Evolutionary conservation across 352 stramenopile genomes (phyloP).

Genomic region (Pythium insidiosum): DNA sequence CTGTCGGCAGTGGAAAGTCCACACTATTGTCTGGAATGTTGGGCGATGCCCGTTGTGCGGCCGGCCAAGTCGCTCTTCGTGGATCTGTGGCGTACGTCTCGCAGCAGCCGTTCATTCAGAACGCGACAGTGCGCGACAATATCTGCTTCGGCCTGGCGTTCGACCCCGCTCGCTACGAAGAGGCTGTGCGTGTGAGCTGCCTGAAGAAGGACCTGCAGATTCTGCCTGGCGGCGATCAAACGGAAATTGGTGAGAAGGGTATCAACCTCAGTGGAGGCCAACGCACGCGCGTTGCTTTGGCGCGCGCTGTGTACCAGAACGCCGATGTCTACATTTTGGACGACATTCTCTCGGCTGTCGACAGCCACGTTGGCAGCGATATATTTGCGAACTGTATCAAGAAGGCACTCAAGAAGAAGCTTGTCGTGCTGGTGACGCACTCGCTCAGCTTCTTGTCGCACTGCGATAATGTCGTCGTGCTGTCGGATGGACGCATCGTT

Average conservation of each 20-base stretch:
- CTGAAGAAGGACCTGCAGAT: constrained; percentile 86
- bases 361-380: constrained; percentile 93
- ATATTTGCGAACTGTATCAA: constrained; percentile 94
- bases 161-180: constrained; percentile 25
- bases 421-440: constrained; percentile 94
- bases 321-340: constrained; percentile 96
- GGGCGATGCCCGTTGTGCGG: constrained; percentile 24
- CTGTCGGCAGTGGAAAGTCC: constrained; percentile 79
- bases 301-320: constrained; percentile 91
- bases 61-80: constrained; percentile 19
- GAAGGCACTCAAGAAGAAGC: constrained; percentile 63
- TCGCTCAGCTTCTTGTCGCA: constrained; percentile 76
- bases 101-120: constrained; percentile 53
- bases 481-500: constrained; percentile 49
- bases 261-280: constrained; percentile 97
- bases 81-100: constrained; percentile 44
- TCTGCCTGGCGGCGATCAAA: constrained; percentile 90
- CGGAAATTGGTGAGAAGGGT: constrained; percentile 97
- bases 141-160: constrained; percentile 36
- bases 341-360: constrained; percentile 94
- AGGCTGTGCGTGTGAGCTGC: constrained; percentile 49
- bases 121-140: constrained; percentile 38
- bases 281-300: constrained; percentile 89
- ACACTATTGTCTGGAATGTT: constrained; percentile 43
- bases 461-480: constrained; percentile 39